Conservation (phyloP, 768 basidiomycete genomes). For the Psilocybe subaeruginosa region DNA sequence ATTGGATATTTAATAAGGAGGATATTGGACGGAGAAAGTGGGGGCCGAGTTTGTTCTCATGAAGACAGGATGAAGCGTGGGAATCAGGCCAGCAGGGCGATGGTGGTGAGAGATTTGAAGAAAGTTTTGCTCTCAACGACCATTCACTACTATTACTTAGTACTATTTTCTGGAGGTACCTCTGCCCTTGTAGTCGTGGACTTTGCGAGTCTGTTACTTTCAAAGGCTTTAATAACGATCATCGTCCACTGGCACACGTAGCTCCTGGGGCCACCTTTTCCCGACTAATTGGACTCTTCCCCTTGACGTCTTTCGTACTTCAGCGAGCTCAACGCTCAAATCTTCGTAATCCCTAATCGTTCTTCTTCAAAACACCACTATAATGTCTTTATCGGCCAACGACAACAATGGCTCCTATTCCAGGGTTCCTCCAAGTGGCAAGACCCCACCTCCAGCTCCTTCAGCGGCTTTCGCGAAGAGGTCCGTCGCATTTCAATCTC, state of each 20-base stretch:
- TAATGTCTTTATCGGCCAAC: conserved; percentile 91
- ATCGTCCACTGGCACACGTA: conserved; percentile 30
- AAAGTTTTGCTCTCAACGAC: conserved; percentile 43
- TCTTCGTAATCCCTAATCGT: conserved; percentile 82
- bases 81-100: conserved; percentile 36
- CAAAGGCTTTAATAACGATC: conserved; percentile 38
- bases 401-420: conserved; percentile 84
- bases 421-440: conserved; percentile 78
- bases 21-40: conserved; percentile 6
- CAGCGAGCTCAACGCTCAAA: conserved; percentile 27
- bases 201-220: conserved; percentile 37
- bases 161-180: conserved; percentile 54
- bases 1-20: neutral
- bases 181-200: conserved; percentile 52
- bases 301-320: conserved; percentile 31
- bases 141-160: conserved; percentile 51
- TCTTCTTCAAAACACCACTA: conserved; percentile 58
- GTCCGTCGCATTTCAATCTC: conserved; percentile 23
- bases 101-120: conserved; percentile 23
- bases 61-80: conserved; percentile 28
- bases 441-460: conserved; percentile 89
- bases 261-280: conserved; percentile 37
- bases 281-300: conserved; percentile 33
- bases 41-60: conserved; percentile 10
- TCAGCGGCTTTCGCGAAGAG: conserved; percentile 90